phyloP scores from a whole-genome alignment of 192 early-diverging fungal species.

The Umbelopsis sp. region DNA sequence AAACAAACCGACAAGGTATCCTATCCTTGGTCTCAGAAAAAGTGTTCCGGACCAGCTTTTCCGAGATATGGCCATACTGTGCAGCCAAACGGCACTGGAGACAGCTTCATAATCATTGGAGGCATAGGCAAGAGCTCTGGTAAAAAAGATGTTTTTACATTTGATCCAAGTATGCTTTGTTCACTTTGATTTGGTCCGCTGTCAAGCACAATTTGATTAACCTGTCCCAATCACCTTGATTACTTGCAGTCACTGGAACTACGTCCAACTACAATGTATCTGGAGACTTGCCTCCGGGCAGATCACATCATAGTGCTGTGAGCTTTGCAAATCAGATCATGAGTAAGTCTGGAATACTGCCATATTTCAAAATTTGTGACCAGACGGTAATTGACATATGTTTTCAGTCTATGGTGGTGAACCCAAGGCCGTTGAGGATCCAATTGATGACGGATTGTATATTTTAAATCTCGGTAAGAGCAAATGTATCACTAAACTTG shows the following conservation, averaged over 20 bases:
- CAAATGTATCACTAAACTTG: too few relatives aligned
- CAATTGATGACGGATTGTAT: conserved; percentile 40
- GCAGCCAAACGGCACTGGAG: conserved; percentile 2
- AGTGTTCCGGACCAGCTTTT: conserved; percentile 19
- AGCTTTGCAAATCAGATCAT: conserved; percentile 15
- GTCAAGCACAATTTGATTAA: background rate
- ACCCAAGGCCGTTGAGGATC: conserved; percentile 33
- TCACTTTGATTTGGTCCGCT: background rate
- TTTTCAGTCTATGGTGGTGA: conserved; percentile 45
- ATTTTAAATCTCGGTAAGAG: conserved; percentile 45
- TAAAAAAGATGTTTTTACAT: conserved; percentile 33
- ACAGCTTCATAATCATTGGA: conserved; percentile 27
- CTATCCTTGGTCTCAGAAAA: conserved; percentile 40
- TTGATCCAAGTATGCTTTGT: conserved; percentile 27
- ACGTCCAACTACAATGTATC: background rate
- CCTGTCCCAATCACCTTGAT: background rate
- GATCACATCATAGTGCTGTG: background rate
- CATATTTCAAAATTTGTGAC: background rate
- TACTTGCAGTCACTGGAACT: background rate
- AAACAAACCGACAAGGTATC: conserved; percentile 31
- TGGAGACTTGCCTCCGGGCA: background rate
- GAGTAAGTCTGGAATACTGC: background rate
- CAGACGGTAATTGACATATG: background rate
- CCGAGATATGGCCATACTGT: conserved; percentile 36
- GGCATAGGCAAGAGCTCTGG: conserved; percentile 30